Percentiles rank a stretch among this genome's conserved stretches.
These are phyloP conservation scores for Pythium aphanidermatum DNA, from an alignment of 352 stramenopile genomes.

Conservation along the genomic window DNA sequence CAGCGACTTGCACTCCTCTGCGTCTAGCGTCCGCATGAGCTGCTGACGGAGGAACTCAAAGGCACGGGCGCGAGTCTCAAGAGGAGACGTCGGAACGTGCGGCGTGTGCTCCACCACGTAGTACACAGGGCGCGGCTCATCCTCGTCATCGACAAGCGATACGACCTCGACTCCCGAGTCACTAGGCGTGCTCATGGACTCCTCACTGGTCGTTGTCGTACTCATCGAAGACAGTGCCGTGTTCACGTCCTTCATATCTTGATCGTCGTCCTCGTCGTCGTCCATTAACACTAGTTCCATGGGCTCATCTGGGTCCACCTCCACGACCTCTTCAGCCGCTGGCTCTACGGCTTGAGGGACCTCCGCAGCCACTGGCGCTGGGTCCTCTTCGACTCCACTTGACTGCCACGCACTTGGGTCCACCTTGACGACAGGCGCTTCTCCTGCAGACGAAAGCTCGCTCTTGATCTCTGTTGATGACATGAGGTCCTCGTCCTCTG, in stretches of 20 bases:
- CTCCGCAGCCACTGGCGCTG: no score
- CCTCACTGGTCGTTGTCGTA: not conserved
- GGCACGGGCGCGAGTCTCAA: slow-evolving; percentile 40
- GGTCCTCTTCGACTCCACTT: not conserved
- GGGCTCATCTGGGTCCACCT: slow-evolving; percentile 35
- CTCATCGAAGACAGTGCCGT: not conserved
- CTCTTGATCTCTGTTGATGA: no score
- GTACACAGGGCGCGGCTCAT: slow-evolving; percentile 13
- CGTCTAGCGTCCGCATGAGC: slow-evolving; percentile 49
- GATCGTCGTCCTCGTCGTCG: slow-evolving; percentile 21
- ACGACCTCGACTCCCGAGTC: slow-evolving; percentile 2
- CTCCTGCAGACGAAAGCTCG: not conserved
- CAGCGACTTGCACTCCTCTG: slow-evolving; percentile 25
- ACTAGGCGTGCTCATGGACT: not conserved
- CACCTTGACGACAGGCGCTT: not conserved
- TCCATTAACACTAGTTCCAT: slow-evolving; percentile 26
- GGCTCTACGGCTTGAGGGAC: not conserved
- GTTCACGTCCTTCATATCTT: slow-evolving; percentile 13
- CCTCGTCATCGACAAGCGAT: slow-evolving; percentile 1
- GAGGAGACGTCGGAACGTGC: slow-evolving; percentile 23
- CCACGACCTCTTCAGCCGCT: not conserved
- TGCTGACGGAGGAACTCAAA: slow-evolving; percentile 57
- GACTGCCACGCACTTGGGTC: not conserved
- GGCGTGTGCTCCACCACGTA: slow-evolving; percentile 44
- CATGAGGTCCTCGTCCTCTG: slow-evolving; percentile 18